Conservation (phyloP, 2,329 filamentous ascomycete genomes). For the Ceratocystiopsis brevicomis region DNA sequence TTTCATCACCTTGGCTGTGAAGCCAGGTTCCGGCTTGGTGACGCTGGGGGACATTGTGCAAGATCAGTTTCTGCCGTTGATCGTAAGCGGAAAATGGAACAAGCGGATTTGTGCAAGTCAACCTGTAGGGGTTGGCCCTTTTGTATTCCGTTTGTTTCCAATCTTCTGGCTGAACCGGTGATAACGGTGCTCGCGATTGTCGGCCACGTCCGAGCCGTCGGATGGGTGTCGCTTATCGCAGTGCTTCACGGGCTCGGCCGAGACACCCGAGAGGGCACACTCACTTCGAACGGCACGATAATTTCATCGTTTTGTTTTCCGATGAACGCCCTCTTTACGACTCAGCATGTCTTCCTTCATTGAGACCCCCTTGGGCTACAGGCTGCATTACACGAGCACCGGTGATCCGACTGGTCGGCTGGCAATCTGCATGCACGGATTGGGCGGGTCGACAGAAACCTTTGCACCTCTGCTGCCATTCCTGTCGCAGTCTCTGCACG, state of each 20-base stretch:
- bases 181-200: too few relatives aligned
- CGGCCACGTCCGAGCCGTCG: too few relatives aligned
- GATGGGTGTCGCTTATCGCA: too few relatives aligned
- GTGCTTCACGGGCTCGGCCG: too few relatives aligned
- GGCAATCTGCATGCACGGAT: conserved; percentile 14
- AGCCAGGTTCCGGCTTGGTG: conserved; percentile 15
- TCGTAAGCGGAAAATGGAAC: too few relatives aligned
- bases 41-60: conserved; percentile 1
- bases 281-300: too few relatives aligned
- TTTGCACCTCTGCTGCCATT: conserved; percentile 10
- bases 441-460: conserved; percentile 12
- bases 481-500: conserved; percentile 7
- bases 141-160: too few relatives aligned
- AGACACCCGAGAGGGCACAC: too few relatives aligned
- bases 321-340: not conserved
- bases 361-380: conserved; percentile 1
- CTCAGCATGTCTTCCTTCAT: not conserved
- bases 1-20: conserved; percentile 16
- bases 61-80: not conserved
- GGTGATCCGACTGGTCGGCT: conserved; percentile 11
- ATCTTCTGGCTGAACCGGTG: too few relatives aligned
- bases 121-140: too few relatives aligned
- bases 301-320: too few relatives aligned
- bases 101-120: too few relatives aligned
- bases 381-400: not conserved